phyloP scores from a whole-genome alignment of 306 rosid genomes.

The Fragaria iinumae region DNA sequence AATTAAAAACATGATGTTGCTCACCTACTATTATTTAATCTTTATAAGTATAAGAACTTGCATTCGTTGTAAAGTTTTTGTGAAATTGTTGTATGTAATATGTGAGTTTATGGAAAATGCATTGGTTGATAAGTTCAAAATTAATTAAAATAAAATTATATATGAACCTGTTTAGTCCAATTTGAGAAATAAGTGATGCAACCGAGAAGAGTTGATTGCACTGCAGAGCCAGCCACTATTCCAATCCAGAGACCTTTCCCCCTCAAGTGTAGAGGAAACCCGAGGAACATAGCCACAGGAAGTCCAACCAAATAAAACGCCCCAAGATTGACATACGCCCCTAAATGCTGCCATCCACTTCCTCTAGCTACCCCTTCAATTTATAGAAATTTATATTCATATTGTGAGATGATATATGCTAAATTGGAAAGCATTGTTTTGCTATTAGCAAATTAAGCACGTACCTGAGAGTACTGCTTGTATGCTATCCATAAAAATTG shows the following conservation, averaged over 20 bases:
- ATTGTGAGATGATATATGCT: neutral
- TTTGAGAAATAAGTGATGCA: conserved; percentile 37
- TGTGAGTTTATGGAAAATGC: neutral
- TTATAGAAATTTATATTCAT: neutral
- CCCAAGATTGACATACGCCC: conserved; percentile 50
- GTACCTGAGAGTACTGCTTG: conserved; percentile 40
- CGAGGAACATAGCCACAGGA: conserved; percentile 38
- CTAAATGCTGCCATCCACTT: conserved; percentile 49
- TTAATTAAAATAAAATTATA: neutral
- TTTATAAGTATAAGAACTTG: too few species aligned
- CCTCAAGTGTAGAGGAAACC: conserved; percentile 34
- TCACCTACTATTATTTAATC: too few species aligned
- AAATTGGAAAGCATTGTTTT: neutral
- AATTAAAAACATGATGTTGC: too few species aligned
- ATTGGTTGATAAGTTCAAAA: neutral
- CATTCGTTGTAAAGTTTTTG: too few species aligned
- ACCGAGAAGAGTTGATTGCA: conserved; percentile 35
- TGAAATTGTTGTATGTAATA: too few species aligned
- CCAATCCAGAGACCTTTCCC: conserved; percentile 67
- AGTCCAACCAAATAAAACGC: conserved; percentile 55
- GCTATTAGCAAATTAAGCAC: neutral
- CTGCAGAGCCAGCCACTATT: conserved; percentile 23
- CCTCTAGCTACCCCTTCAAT: conserved; percentile 51
- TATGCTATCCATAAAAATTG: conserved; percentile 40
- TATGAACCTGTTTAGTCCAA: conserved; percentile 53